Percentiles rank a stretch among this genome's conserved stretches.
Conservation (phyloP, 2,329 filamentous ascomycete genomes). For the Xylariaceae sp. region DNA sequence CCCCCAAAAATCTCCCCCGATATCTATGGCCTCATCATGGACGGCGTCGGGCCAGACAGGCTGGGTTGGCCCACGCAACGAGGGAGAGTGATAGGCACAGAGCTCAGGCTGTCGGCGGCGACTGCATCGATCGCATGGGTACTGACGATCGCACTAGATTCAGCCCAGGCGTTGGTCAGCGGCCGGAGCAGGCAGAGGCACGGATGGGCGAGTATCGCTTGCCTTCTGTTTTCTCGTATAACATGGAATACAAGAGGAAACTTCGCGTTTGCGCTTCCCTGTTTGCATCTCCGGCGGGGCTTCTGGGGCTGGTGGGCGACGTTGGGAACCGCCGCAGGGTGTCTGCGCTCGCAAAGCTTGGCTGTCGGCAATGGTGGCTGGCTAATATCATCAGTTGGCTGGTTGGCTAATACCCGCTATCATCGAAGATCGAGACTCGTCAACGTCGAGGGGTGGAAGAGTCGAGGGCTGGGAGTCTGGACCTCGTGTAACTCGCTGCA, state of each 20-base stretch:
- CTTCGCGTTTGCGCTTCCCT: constrained; percentile 10
- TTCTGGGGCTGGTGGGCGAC: too few species aligned
- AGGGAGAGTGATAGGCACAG: constrained; percentile 15
- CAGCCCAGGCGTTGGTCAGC: not conserved
- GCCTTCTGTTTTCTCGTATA: constrained; percentile 23
- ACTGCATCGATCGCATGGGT: constrained; percentile 20
- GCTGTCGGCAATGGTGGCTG: too few species aligned
- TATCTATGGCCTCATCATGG: not conserved
- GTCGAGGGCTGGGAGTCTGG: too few species aligned
- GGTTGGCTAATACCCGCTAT: too few species aligned
- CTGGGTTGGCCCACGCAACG: not conserved
- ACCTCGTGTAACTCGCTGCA: too few species aligned
- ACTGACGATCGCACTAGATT: constrained; percentile 17
- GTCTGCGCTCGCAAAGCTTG: too few species aligned
- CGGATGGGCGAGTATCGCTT: not conserved
- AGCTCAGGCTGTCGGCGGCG: constrained; percentile 17
- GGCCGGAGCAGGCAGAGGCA: not conserved
- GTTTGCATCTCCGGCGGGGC: constrained; percentile 2
- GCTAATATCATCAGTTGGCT: too few species aligned
- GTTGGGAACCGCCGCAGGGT: too few species aligned
- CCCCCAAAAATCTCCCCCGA: not conserved
- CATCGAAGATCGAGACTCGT: too few species aligned
- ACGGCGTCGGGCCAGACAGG: not conserved
- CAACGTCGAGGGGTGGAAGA: too few species aligned
- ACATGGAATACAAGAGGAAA: constrained; percentile 20